Conservation (phyloP, 148 eudicot species). For the Salicornia ramosissima region DNA sequence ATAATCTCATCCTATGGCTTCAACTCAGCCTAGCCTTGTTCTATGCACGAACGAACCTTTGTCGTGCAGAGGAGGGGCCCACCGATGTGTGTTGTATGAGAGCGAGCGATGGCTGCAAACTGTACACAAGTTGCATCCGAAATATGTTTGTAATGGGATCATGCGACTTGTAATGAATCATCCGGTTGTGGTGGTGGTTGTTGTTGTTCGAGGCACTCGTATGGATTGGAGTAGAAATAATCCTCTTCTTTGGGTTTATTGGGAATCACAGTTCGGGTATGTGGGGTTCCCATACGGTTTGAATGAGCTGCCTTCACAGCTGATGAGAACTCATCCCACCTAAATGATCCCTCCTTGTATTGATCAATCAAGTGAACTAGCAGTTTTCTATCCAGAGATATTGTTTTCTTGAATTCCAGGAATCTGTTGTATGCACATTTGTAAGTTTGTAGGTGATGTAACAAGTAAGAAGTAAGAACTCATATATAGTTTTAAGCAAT, state of each 20-base stretch:
- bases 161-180: constrained; percentile 30
- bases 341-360: constrained; percentile 31
- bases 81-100: constrained; percentile 7
- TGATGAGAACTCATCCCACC: constrained; percentile 46
- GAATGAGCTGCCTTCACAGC: constrained; percentile 40
- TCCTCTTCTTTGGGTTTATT: constrained; percentile 55
- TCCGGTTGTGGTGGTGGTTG: no score
- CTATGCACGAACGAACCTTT: constrained; percentile 6
- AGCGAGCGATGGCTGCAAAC: constrained; percentile 23
- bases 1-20: neutral
- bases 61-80: constrained; percentile 1
- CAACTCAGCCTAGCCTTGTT: neutral
- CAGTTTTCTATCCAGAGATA: constrained; percentile 39
- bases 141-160: constrained; percentile 12
- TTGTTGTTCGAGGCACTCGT: constrained; percentile 42
- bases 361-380: constrained; percentile 40
- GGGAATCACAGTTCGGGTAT: constrained; percentile 35
- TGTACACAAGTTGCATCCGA: constrained; percentile 28
- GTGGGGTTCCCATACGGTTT: constrained; percentile 41
- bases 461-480: neutral
- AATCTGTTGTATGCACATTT: constrained; percentile 31
- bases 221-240: constrained; percentile 48
- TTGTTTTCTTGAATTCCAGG: constrained; percentile 43
- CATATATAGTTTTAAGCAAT: no score
- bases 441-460: neutral